Evolutionary conservation across 345 rosid species (phyloP).

Genomic region (Gossypium rotundifolium): DNA sequence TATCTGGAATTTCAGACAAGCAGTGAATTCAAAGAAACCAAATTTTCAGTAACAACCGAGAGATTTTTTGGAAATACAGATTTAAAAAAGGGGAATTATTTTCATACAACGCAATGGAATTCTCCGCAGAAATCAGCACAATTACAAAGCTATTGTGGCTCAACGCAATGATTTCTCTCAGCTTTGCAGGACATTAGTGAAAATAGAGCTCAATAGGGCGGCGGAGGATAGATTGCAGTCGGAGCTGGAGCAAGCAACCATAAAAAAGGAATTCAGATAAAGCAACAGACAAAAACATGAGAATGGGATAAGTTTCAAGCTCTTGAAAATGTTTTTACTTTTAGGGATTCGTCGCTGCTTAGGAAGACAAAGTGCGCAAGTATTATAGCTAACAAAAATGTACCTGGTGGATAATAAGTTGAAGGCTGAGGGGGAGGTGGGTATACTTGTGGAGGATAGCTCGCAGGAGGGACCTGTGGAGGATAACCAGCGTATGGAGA

Average conservation of each 20-base stretch:
- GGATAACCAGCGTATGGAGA: constrained; percentile 4
- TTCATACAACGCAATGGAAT: neutral
- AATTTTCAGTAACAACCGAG: neutral
- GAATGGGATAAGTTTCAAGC: neutral
- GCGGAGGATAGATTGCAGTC: constrained; percentile 4
- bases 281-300: neutral
- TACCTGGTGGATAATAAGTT: constrained; percentile 35
- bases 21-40: neutral
- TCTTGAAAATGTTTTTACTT: neutral
- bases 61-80: neutral
- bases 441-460: constrained; percentile 21
- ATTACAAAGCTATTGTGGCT: constrained; percentile 1
- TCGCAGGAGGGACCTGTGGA: constrained; percentile 4
- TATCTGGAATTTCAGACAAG: neutral
- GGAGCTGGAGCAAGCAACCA: neutral
- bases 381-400: neutral
- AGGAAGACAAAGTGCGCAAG: neutral
- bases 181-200: neutral
- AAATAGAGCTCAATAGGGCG: constrained; percentile 4
- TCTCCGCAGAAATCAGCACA: neutral
- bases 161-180: neutral
- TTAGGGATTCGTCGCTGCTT: no score
- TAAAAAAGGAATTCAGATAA: neutral
- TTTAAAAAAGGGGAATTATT: neutral
- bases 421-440: constrained; percentile 17